A percentile compares a stretch with the other conserved stretches of the same genome.
Conservation (phyloP, 495 filamentous ascomycete genomes). For the Podospora pseudocomata region DNA sequence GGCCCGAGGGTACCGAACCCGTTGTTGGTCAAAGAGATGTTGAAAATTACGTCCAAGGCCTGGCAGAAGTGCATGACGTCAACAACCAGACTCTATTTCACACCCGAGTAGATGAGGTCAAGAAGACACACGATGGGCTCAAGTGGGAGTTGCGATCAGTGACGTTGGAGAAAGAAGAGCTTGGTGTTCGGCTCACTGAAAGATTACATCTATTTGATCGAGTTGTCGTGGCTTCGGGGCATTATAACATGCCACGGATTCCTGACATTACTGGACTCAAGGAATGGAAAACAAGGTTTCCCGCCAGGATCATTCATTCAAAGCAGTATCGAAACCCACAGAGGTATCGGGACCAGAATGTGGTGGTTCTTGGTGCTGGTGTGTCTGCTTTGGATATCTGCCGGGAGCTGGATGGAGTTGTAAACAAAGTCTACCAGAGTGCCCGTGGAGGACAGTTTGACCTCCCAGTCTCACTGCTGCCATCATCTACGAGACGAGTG, state of each 20-base stretch:
- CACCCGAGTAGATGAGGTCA: slow-evolving; percentile 54
- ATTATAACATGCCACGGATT: slow-evolving; percentile 56
- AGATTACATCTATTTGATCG: slow-evolving; percentile 48
- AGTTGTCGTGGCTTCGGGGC: slow-evolving; percentile 56
- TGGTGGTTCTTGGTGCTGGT: slow-evolving; percentile 58
- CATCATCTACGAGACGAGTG: slow-evolving; percentile 47
- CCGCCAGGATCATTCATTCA: slow-evolving; percentile 53
- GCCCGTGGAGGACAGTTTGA: slow-evolving; percentile 57
- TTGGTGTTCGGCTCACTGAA: slow-evolving; percentile 11
- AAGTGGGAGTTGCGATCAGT: slow-evolving; percentile 51
- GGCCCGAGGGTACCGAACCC: slow-evolving; percentile 56
- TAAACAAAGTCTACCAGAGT: slow-evolving; percentile 55
- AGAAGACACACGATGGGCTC: slow-evolving; percentile 37
- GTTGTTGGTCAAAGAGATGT: slow-evolving; percentile 54
- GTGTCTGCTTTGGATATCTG: slow-evolving; percentile 61
- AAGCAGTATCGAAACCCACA: slow-evolving; percentile 57
- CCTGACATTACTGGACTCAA: slow-evolving; percentile 54
- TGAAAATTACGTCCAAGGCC: slow-evolving; percentile 57
- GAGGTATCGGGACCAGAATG: slow-evolving; percentile 45
- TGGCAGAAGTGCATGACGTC: slow-evolving; percentile 47
- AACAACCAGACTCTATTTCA: slow-evolving; percentile 50
- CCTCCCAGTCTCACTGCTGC: slow-evolving; percentile 46
- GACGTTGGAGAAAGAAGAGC: slow-evolving; percentile 32
- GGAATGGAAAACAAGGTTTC: slow-evolving; percentile 51
- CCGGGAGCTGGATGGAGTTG: slow-evolving; percentile 50